A percentile compares a stretch with the other conserved stretches of the same genome.
These are phyloP conservation scores for Pichia insulana DNA, from an alignment of 805 yeast species.

Conservation along the genomic window DNA sequence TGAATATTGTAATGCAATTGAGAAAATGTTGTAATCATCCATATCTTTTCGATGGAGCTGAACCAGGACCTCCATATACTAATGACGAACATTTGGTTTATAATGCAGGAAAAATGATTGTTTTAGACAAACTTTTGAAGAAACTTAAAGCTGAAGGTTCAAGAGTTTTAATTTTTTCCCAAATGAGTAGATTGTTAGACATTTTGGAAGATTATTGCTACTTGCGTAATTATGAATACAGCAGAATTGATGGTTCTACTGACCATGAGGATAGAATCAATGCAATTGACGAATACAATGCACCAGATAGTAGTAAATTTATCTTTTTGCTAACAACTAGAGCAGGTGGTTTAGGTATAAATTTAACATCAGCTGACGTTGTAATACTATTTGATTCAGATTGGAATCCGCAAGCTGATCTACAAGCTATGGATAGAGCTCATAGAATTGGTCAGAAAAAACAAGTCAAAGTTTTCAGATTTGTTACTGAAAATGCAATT, in stretches of 20 bases:
- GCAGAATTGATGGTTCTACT: conserved; percentile 91
- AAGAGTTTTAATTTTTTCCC: conserved; percentile 84
- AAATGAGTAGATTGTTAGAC: conserved; percentile 85
- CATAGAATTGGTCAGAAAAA: conserved; percentile 96
- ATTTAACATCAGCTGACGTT: conserved; percentile 84
- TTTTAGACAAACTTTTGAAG: conserved; percentile 72
- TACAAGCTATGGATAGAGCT: conserved; percentile 97
- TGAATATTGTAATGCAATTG: conserved; percentile 93
- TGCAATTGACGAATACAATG: conserved; percentile 88
- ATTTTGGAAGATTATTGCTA: conserved; percentile 88
- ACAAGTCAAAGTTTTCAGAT: conserved; percentile 86
- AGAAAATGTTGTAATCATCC: conserved; percentile 97
- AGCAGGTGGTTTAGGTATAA: conserved; percentile 96
- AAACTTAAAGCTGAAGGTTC: conserved; percentile 72
- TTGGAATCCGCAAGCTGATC: conserved; percentile 97
- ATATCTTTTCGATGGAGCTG: conserved; percentile 96
- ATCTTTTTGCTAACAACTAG: conserved; percentile 83
- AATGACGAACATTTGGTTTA: conserved; percentile 90
- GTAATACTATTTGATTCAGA: conserved; percentile 87
- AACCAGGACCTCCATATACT: conserved; percentile 96
- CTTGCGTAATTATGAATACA: conserved; percentile 75
- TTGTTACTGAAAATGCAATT: conserved; percentile 91
- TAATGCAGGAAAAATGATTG: conserved; percentile 86
- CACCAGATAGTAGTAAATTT: conserved; percentile 73
- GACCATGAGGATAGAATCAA: conserved; percentile 86